Conservation (phyloP, 116 monocot genomes). For the Dioscorea cayenensis region DNA sequence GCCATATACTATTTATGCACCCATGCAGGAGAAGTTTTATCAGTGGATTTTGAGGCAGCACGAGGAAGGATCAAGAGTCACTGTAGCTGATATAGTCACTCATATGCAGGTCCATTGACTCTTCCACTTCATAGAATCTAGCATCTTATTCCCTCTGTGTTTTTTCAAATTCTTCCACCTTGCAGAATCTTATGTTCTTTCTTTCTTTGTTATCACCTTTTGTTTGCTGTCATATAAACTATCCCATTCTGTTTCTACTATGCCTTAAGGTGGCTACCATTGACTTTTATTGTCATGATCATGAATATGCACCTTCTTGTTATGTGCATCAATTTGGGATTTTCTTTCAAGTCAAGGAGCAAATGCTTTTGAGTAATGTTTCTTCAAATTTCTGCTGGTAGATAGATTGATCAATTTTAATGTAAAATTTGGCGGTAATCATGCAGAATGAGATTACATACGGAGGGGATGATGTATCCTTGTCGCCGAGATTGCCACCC, state of each 20-base stretch:
- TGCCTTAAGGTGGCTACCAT: background rate
- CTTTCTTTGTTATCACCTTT: background rate
- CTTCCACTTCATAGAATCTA: background rate
- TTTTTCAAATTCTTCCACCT: background rate
- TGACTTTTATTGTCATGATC: background rate
- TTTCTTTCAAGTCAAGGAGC: background rate
- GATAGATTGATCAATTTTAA: too few relatives aligned
- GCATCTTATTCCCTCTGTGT: background rate
- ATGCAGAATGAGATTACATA: slow-evolving; percentile 67
- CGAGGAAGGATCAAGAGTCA: slow-evolving; percentile 31
- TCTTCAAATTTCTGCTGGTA: too few relatives aligned
- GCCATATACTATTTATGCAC: background rate
- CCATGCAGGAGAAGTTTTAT: slow-evolving; percentile 30
- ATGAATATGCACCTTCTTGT: background rate
- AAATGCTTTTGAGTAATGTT: background rate
- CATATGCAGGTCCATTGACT: slow-evolving; percentile 37
- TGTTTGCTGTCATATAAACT: background rate
- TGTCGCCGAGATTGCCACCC: slow-evolving; percentile 43
- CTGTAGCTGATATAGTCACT: slow-evolving; percentile 36
- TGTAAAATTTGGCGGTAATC: background rate
- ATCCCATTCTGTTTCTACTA: background rate
- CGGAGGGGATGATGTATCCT: slow-evolving; percentile 50
- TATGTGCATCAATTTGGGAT: background rate
- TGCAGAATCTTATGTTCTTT: background rate
- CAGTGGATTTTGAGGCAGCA: slow-evolving; percentile 43